A percentile compares a stretch with the other conserved stretches of the same genome.
Evolutionary conservation across 225 moss, liverwort and hornwort genomes (phyloP).

Genomic region (Bryum argenteum): DNA sequence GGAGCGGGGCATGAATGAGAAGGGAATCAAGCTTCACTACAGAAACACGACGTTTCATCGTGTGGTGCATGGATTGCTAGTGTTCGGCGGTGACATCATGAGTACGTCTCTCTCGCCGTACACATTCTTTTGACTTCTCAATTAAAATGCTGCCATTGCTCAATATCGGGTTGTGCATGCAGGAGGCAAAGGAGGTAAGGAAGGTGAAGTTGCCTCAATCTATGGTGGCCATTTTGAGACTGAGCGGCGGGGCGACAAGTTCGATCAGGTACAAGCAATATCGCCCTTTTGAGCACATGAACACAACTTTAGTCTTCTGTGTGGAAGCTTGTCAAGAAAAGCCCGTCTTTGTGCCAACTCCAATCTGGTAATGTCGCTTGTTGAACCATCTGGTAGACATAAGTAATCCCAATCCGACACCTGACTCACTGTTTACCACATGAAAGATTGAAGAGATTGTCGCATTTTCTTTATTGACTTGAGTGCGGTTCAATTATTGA

Average conservation of each 20-base stretch:
- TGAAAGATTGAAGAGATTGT: too few species aligned
- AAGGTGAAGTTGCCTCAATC: slow-evolving; percentile 66
- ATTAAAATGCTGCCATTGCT: neutral
- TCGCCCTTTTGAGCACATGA: neutral
- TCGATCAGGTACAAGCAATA: slow-evolving; percentile 55
- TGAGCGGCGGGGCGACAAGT: slow-evolving; percentile 57
- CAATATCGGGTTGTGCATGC: slow-evolving; percentile 19
- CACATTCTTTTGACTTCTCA: neutral
- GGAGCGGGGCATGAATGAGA: slow-evolving; percentile 56
- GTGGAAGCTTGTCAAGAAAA: too few species aligned
- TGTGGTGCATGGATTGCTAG: slow-evolving; percentile 69
- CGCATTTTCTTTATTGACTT: too few species aligned
- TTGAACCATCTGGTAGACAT: too few species aligned
- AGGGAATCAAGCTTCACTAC: slow-evolving; percentile 66
- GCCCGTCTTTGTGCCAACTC: too few species aligned
- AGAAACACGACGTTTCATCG: slow-evolving; percentile 71
- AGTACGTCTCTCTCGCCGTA: slow-evolving; percentile 35
- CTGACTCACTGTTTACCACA: too few species aligned
- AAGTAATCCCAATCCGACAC: too few species aligned
- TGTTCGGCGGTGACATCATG: slow-evolving; percentile 70
- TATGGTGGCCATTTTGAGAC: slow-evolving; percentile 61
- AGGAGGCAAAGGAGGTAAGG: slow-evolving; percentile 60
- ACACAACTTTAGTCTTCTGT: neutral
- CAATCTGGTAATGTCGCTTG: too few species aligned
- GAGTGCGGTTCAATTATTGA: too few species aligned